Conservation (phyloP, 352 stramenopile species). For the Pelagophyceae sp. region DNA sequence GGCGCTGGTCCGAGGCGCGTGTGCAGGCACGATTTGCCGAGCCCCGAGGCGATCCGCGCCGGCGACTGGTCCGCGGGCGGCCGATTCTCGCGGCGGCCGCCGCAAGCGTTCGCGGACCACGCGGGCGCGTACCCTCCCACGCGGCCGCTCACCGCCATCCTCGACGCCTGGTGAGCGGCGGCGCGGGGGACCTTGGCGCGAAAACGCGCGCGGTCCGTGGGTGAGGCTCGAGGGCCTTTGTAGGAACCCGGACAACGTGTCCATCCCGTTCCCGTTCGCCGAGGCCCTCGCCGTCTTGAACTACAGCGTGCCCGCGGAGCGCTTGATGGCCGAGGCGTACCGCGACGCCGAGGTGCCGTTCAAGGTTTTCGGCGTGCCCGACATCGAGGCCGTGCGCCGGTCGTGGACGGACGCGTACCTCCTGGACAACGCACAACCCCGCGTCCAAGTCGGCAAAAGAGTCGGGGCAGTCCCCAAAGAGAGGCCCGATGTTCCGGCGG, state of each 20-base stretch:
- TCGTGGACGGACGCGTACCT: constrained; percentile 10
- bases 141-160: not conserved
- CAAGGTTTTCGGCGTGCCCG: constrained; percentile 75
- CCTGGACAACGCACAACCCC: no score
- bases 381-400: constrained; percentile 22
- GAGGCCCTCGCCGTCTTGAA: constrained; percentile 9
- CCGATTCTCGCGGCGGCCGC: not conserved
- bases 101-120: not conserved
- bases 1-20: no score
- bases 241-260: constrained; percentile 20
- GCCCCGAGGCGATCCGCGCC: not conserved
- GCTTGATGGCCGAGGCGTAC: constrained; percentile 71
- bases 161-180: no score
- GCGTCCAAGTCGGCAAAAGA: no score
- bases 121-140: not conserved
- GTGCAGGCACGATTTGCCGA: no score
- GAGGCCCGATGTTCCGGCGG: no score
- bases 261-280: constrained; percentile 2
- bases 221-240: no score
- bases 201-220: no score
- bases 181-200: no score
- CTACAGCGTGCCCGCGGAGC: constrained; percentile 56
- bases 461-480: no score
- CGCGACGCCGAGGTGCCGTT: constrained; percentile 82
- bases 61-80: constrained; percentile 11